phyloP scores from a whole-genome alignment of 2,329 filamentous ascomycete species.

The Rhynchosporium secalis region DNA sequence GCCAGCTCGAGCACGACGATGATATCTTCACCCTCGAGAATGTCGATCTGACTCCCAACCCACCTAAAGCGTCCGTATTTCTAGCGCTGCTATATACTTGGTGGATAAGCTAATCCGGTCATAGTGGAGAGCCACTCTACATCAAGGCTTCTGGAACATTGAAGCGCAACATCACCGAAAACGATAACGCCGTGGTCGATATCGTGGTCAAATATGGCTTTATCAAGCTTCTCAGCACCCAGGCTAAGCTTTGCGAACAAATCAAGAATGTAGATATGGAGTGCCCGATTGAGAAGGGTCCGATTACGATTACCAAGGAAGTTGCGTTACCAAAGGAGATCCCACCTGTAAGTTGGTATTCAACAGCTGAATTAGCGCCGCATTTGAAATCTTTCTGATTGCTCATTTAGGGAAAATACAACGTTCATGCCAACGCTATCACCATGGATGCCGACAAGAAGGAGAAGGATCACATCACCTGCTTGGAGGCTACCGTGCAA shows the following conservation, averaged over 20 bases:
- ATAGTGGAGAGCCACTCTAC: slow-evolving; percentile 72
- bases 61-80: slow-evolving; percentile 72
- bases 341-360: slow-evolving; percentile 69
- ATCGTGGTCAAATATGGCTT: slow-evolving; percentile 82
- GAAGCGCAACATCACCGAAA: slow-evolving; percentile 68
- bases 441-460: slow-evolving; percentile 53
- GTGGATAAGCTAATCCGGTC: slow-evolving; percentile 29
- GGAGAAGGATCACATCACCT: slow-evolving; percentile 71
- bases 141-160: slow-evolving; percentile 81
- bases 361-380: background rate
- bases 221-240: slow-evolving; percentile 82
- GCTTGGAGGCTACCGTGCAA: slow-evolving; percentile 72
- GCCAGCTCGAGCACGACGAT: slow-evolving; percentile 60
- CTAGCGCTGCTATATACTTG: background rate
- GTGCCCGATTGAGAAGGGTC: slow-evolving; percentile 83
- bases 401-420: slow-evolving; percentile 75
- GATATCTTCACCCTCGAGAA: slow-evolving; percentile 75
- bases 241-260: slow-evolving; percentile 84
- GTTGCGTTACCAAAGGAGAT: slow-evolving; percentile 85
- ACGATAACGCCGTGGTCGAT: slow-evolving; percentile 76
- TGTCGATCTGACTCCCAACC: slow-evolving; percentile 83
- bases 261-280: slow-evolving; percentile 83
- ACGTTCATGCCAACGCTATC: slow-evolving; percentile 82
- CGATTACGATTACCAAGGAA: slow-evolving; percentile 71
- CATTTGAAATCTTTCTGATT: background rate